These are phyloP conservation scores for Cynanchum wilfordii DNA, from an alignment of 257 asterid genomes.

Conservation along the genomic window DNA sequence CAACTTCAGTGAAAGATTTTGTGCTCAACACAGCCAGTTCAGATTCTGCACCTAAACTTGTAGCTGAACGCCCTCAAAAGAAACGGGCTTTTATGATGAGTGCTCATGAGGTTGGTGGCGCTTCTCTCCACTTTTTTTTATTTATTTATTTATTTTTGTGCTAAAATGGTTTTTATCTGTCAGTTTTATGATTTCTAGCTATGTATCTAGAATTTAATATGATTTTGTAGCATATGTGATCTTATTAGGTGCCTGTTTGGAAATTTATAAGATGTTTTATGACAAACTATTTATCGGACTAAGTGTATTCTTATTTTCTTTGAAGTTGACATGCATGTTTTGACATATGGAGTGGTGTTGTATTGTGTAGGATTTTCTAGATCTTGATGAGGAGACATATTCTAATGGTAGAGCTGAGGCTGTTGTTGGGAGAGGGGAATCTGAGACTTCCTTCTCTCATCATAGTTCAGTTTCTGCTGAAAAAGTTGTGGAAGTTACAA, in stretches of 20 bases:
- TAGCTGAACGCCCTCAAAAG: slow-evolving; percentile 47
- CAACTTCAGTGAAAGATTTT: slow-evolving; percentile 24
- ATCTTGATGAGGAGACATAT: slow-evolving; percentile 44
- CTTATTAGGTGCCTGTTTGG: neutral
- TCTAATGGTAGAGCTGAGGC: slow-evolving; percentile 33
- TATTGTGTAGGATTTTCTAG: slow-evolving; percentile 39
- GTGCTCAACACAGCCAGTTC: slow-evolving; percentile 19
- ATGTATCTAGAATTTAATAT: neutral
- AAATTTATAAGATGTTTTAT: neutral
- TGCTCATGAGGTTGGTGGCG: slow-evolving; percentile 58
- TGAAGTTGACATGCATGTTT: neutral
- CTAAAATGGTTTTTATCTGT: neutral
- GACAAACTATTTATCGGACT: neutral
- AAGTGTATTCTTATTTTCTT: neutral
- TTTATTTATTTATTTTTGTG: no score
- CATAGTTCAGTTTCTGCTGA: slow-evolving; percentile 26
- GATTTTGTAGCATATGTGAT: neutral
- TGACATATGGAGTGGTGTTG: neutral
- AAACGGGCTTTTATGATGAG: slow-evolving; percentile 59
- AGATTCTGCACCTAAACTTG: slow-evolving; percentile 26
- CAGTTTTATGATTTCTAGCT: neutral
- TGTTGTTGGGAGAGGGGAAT: slow-evolving; percentile 24
- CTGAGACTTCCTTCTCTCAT: slow-evolving; percentile 16
- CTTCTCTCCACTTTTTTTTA: slow-evolving; percentile 3
- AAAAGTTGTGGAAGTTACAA: slow-evolving; percentile 17